These are phyloP conservation scores for Aspergillus hancockii DNA, from an alignment of 495 filamentous ascomycete genomes.

Conservation along the genomic window DNA sequence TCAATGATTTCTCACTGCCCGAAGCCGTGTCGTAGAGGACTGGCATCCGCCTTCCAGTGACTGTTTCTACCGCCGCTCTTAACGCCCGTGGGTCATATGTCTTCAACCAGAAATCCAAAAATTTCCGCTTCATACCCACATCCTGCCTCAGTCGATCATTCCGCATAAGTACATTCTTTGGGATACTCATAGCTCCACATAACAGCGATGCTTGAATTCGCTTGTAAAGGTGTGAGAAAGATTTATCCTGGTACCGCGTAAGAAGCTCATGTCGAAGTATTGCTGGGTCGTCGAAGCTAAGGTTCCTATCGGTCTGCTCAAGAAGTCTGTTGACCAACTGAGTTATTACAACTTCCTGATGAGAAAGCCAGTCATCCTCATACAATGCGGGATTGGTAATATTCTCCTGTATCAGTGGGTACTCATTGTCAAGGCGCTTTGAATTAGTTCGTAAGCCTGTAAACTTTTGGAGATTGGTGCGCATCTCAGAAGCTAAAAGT, in stretches of 20 bases:
- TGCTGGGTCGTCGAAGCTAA: conserved; percentile 25
- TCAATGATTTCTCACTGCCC: conserved; percentile 29
- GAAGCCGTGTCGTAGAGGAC: neutral
- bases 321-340: conserved; percentile 62
- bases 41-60: conserved; percentile 57
- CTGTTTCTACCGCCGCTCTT: conserved; percentile 56
- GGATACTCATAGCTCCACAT: conserved; percentile 60
- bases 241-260: conserved; percentile 54
- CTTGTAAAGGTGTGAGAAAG: conserved; percentile 55
- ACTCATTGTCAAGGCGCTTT: conserved; percentile 36
- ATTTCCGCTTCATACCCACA: conserved; percentile 57
- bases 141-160: conserved; percentile 55
- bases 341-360: conserved; percentile 63
- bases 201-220: conserved; percentile 64
- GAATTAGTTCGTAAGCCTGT: conserved; percentile 10
- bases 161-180: conserved; percentile 50
- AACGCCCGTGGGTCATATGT: conserved; percentile 56
- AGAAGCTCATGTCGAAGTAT: conserved; percentile 48
- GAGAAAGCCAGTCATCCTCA: conserved; percentile 64
- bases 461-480: conserved; percentile 19
- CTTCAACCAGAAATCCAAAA: conserved; percentile 58
- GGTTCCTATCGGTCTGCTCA: conserved; percentile 27
- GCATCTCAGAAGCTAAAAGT: conserved; percentile 26
- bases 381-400: conserved; percentile 59
- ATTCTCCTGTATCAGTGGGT: conserved; percentile 57